A percentile compares a stretch with the other conserved stretches of the same genome.
These are phyloP conservation scores for Vanderwaltozyma tropicalis DNA, from an alignment of 805 yeast genomes.

Conservation along the genomic window DNA sequence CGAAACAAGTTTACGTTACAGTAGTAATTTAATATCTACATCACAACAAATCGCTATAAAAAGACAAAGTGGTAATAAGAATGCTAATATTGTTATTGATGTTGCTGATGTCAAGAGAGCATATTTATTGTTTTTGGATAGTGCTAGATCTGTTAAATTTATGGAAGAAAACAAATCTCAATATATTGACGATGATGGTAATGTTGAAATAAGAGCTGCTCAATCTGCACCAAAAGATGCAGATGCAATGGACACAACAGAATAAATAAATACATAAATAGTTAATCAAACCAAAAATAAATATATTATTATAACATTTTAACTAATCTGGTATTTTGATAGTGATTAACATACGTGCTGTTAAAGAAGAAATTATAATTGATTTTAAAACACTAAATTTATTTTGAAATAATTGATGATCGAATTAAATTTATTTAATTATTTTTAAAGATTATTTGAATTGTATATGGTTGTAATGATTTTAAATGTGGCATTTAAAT, in stretches of 20 bases:
- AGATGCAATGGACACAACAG: constrained; percentile 28
- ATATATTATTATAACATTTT: background rate
- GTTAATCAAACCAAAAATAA: background rate
- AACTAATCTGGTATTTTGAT: background rate
- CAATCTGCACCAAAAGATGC: constrained; percentile 6
- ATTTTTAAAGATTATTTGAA: too few species aligned
- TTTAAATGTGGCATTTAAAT: too few species aligned
- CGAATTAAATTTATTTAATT: too few species aligned
- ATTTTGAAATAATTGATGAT: too few species aligned
- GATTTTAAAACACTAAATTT: background rate
- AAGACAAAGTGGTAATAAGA: constrained; percentile 39
- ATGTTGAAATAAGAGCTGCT: constrained; percentile 44
- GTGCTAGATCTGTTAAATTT: constrained; percentile 79
- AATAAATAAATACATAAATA: constrained; percentile 7
- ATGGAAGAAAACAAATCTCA: constrained; percentile 58
- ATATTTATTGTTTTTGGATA: constrained; percentile 77
- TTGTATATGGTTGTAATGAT: too few species aligned
- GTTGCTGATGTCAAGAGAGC: constrained; percentile 79
- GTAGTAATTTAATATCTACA: constrained; percentile 82
- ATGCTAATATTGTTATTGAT: constrained; percentile 41
- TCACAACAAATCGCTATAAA: constrained; percentile 78
- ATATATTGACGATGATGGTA: constrained; percentile 72
- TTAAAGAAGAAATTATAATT: too few species aligned
- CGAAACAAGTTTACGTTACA: constrained; percentile 86
- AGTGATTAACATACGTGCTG: too few species aligned